Evolutionary conservation across 1,139 yeast genomes (phyloP).

Genomic region (Suhomyces yuchorum): DNA sequence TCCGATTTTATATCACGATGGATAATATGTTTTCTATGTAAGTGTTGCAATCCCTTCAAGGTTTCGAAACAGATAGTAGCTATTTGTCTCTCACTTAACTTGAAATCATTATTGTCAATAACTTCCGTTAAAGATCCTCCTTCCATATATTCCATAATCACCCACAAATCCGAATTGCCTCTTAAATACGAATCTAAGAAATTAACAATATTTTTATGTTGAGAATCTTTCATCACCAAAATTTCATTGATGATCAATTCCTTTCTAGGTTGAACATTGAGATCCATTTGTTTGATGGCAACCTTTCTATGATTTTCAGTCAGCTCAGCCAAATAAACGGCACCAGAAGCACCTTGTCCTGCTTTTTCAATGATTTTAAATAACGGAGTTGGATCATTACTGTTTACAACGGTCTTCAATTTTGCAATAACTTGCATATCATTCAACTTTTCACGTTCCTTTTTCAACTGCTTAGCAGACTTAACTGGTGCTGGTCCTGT

Average conservation of each 20-base stretch:
- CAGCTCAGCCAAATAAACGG: conserved; percentile 84
- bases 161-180: conserved; percentile 40
- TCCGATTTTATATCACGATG: conserved; percentile 97
- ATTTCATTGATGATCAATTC: conserved; percentile 74
- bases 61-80: conserved; percentile 91
- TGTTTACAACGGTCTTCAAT: conserved; percentile 79
- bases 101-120: conserved; percentile 74
- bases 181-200: conserved; percentile 49
- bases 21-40: conserved; percentile 88
- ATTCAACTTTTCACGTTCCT: conserved; percentile 70
- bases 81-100: conserved; percentile 73
- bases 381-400: conserved; percentile 78
- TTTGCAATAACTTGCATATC: conserved; percentile 87
- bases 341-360: conserved; percentile 99
- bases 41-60: conserved; percentile 84
- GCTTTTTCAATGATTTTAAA: conserved; percentile 91
- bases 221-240: conserved; percentile 52
- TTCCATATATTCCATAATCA: conserved; percentile 37
- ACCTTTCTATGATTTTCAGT: conserved; percentile 46
- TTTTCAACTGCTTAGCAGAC: conserved; percentile 52
- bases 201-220: conserved; percentile 50
- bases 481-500: conserved; percentile 29
- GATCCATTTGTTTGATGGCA: conserved; percentile 95
- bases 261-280: conserved; percentile 90
- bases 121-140: conserved; percentile 80